Evolutionary conservation across 1,139 yeast species (phyloP).

Genomic region (Pichia sp.): DNA sequence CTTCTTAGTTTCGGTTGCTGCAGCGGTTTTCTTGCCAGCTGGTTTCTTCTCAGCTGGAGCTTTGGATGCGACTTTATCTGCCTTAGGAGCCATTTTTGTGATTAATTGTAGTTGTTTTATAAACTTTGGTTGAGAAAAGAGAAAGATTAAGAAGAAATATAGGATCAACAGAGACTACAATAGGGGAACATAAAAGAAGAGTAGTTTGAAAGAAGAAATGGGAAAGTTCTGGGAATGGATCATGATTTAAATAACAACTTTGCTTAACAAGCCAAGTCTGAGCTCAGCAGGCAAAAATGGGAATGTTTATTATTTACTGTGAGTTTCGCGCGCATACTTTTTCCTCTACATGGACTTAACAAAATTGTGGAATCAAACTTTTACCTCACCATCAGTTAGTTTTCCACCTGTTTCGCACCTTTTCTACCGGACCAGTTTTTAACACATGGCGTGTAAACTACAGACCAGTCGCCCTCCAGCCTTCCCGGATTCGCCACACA

Average conservation of each 20-base stretch:
- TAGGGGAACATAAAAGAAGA: not conserved
- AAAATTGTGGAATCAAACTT: not conserved
- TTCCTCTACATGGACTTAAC: conserved; percentile 1
- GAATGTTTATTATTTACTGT: not conserved
- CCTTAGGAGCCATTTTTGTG: conserved; percentile 76
- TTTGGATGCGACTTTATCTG: conserved; percentile 98
- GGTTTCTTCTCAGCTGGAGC: conserved; percentile 98
- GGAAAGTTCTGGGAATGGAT: not conserved
- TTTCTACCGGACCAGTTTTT: conserved; percentile 14
- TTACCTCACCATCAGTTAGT: not conserved
- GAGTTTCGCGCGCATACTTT: not conserved
- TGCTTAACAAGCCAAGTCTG: not conserved
- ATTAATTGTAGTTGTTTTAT: conserved; percentile 35
- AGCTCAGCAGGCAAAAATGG: not conserved
- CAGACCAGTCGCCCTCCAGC: conserved; percentile 5
- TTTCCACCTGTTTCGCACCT: conserved; percentile 7
- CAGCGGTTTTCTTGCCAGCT: conserved; percentile 91
- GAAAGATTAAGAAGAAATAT: not conserved
- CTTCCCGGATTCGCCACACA: not conserved
- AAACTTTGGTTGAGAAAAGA: not conserved
- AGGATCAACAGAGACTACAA: not conserved
- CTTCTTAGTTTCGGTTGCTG: conserved; percentile 80
- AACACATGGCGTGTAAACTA: conserved; percentile 10
- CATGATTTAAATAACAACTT: conserved; percentile 2
- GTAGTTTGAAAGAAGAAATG: not conserved